Evolutionary conservation across 495 filamentous ascomycete genomes (phyloP).

Genomic region (Podospora conica): DNA sequence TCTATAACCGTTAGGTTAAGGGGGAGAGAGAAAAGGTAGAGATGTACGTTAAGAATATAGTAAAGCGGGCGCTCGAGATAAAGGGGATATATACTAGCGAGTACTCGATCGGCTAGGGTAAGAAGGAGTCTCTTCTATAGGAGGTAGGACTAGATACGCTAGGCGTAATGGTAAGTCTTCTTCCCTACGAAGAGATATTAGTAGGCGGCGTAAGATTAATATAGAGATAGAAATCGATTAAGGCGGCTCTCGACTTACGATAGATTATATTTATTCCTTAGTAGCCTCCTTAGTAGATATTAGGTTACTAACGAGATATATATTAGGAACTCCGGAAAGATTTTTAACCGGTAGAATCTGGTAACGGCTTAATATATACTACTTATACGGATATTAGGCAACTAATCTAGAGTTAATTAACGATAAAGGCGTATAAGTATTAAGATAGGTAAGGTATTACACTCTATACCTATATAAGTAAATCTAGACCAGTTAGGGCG

Average conservation of each 20-base stretch:
- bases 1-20: conserved; percentile 65
- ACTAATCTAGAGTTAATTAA: neutral
- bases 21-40: conserved; percentile 67
- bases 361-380: neutral
- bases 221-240: conserved; percentile 55
- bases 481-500: neutral
- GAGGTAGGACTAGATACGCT: conserved; percentile 79
- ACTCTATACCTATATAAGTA: neutral
- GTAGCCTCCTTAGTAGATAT: neutral
- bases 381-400: neutral
- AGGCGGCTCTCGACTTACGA: conserved; percentile 74
- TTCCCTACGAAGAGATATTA: neutral
- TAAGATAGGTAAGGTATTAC: neutral
- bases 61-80: conserved; percentile 81
- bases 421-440: neutral
- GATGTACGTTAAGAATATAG: conserved; percentile 79
- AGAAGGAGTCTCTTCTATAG: conserved; percentile 71
- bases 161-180: conserved; percentile 58
- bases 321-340: conserved; percentile 19
- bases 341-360: conserved; percentile 13
- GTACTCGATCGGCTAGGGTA: conserved; percentile 83
- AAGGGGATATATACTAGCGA: conserved; percentile 90
- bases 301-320: neutral
- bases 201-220: neutral
- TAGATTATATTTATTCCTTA: conserved; percentile 50